Evolutionary conservation across 1,284 basidiomycete genomes (phyloP).

Genomic region (Meripilus lineatus): DNA sequence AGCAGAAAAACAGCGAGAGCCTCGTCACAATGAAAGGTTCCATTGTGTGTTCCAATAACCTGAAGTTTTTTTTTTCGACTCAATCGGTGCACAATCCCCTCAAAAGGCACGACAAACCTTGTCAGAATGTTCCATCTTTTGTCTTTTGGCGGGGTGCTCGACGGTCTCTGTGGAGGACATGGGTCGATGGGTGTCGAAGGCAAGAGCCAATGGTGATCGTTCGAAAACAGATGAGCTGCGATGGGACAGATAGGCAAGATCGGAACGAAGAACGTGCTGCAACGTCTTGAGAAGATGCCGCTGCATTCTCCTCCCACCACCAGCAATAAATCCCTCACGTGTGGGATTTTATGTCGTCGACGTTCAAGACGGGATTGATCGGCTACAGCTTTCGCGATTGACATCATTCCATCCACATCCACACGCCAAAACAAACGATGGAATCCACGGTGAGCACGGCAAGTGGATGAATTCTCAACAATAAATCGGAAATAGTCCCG

Average conservation of each 20-base stretch:
- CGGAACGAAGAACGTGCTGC: slow-evolving; percentile 7
- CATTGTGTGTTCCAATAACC: slow-evolving; percentile 91
- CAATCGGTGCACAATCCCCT: background rate
- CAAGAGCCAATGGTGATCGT: no score
- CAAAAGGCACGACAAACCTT: slow-evolving; percentile 39
- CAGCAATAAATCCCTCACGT: no score
- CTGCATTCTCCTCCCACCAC: slow-evolving; percentile 4
- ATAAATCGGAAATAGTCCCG: no score
- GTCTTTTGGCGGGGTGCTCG: slow-evolving; percentile 40
- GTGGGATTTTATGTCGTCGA: no score
- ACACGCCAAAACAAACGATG: no score
- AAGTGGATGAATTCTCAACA: no score
- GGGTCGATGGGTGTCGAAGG: slow-evolving; percentile 5
- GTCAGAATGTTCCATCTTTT: slow-evolving; percentile 34
- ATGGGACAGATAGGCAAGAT: slow-evolving; percentile 9
- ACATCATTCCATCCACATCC: no score
- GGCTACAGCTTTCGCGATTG: no score
- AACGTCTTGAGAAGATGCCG: slow-evolving; percentile 8
- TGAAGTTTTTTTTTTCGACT: slow-evolving; percentile 28
- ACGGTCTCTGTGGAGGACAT: slow-evolving; percentile 27
- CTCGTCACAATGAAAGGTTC: slow-evolving; percentile 97
- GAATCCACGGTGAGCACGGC: no score
- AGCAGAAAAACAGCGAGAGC: slow-evolving; percentile 92
- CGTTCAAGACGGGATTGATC: no score
- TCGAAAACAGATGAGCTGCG: no score